A percentile compares a stretch with the other conserved stretches of the same genome.
phyloP scores from a whole-genome alignment of 2,329 filamentous ascomycete genomes.

The Alternaria atra region DNA sequence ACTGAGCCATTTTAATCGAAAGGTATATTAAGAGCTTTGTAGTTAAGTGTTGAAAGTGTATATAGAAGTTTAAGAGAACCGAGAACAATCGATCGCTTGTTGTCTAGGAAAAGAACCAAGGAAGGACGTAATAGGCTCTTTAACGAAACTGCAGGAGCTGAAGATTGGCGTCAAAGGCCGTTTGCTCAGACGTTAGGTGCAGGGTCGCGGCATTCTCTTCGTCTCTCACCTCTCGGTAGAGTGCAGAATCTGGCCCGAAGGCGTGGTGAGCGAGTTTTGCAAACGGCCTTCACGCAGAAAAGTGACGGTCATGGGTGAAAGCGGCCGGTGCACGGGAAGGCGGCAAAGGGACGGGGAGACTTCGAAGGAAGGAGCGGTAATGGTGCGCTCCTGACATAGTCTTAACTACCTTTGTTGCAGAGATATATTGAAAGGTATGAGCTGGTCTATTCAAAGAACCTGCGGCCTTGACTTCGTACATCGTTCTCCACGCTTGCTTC shows the following conservation, averaged over 20 bases:
- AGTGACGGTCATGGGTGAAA: background rate
- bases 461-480: background rate
- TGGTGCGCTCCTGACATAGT: background rate
- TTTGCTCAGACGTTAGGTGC: background rate
- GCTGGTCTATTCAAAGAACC: too few species aligned
- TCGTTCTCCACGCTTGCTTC: background rate
- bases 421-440: background rate
- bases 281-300: background rate
- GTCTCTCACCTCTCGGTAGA: background rate
- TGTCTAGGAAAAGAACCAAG: background rate
- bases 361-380: background rate
- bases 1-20: background rate
- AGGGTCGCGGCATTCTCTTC: background rate
- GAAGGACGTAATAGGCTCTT: background rate
- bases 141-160: background rate
- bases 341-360: background rate
- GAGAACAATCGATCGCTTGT: background rate
- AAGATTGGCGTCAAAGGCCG: background rate
- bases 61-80: background rate
- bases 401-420: background rate
- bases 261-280: background rate
- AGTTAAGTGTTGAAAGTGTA: background rate
- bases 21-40: background rate
- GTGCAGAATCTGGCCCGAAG: background rate
- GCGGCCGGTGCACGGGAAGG: background rate